Evolutionary conservation across 495 filamentous ascomycete species (phyloP), one percentile per base, ranked within the genome.

Genomic region (Daldinia caldariorum): DNA sequence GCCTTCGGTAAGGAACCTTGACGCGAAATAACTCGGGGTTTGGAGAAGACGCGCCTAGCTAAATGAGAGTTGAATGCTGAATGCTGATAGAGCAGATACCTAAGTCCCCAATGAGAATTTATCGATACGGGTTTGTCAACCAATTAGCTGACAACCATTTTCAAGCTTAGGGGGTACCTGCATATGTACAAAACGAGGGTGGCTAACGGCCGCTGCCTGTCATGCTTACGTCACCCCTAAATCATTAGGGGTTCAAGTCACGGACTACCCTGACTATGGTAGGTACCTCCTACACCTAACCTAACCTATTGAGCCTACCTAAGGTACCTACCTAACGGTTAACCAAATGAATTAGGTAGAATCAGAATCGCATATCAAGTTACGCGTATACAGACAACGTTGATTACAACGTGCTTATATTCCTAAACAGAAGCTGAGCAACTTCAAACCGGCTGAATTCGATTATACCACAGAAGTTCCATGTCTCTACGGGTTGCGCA

Each of bases 31-130:
- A 39, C 29, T 63, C 34, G 26, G 26, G 26, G 16, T 54, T 54
- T 43, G 39, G 29, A 53, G 54, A 59, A 1, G 53, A 69, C 67
- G 67, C 67, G 67, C 45, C 59, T 47, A 50, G 38, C 55, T 35
- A 38, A 59, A 60, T 31, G 31, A 16, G 37, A 20, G 8, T 4
- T 41, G 37, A 35, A 6, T 35, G 32, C 32, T 34, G 34, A 29
- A 22, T n/a, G 9, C 13, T 43, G 56, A 43, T 29, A 45, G 31
- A 37, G 18, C 37, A 34, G 53, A 56, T 37, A 37, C 9, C n/a
- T n/a, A n/a, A n/a, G n/a, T n/a, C 35, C 4, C 0, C 13, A 4
- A n/a, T 14, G 22, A 18, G 9, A 20, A 32, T 32, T 37, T 56
- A 56, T 56, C 53, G 53, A 56, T 56, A 56, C 9, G 18, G n/a